Base-by-base conservation (phyloP, 2,329 filamentous ascomycete genomes). In the Bisporella sp. region DNA sequence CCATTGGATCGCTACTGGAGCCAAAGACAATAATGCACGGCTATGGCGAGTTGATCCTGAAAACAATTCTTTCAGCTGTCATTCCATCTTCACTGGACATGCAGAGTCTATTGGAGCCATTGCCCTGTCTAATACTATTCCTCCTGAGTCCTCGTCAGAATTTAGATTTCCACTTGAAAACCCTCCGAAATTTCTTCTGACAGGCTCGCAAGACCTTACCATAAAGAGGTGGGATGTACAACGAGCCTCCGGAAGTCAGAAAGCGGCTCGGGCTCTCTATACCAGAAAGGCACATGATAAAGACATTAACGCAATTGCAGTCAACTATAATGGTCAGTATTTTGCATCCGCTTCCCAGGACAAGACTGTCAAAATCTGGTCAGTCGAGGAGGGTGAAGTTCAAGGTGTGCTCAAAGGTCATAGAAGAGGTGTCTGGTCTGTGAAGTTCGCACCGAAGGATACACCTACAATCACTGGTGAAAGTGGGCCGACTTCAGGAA, bases 281-380 rank as follows among this genome's bases (percentile, higher is more conserved):
- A 97, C 93, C 1, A 81, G 93, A 50, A 95, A 96, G 68, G 93
- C 93, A 1, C 93, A 99, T 69, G 93, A 99, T 64, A 99, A 99
- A 66, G 93, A 99, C 59, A 99, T 99, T 69, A 99, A 99, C 62
- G 90, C 93, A 2, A 79, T 99, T 46, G 89, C 95, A 57, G 77
- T 93, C 8, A 88, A 90, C 56, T 78, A 82, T 28, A 76, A 79
- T 1, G 81, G 81, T 4, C 80, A 83, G n/a, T 71, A 96, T 1
- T 97, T 99, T 64, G 95, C 92, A 3, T 96, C 93, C 1, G 92
- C 93, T 31, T 97, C 92, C 5, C 93, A 99, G 69, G 93, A 99
- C 67, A 88, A 90, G 58, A 95, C 89, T 0, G 90, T 97, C 58
- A 99, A 97, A 71, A 93, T 99, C 52, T 99, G 92, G 87, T 93